These are phyloP conservation scores for Hagleromyces aurorensis DNA, from an alignment of 805 yeast species.

Conservation along the genomic window DNA sequence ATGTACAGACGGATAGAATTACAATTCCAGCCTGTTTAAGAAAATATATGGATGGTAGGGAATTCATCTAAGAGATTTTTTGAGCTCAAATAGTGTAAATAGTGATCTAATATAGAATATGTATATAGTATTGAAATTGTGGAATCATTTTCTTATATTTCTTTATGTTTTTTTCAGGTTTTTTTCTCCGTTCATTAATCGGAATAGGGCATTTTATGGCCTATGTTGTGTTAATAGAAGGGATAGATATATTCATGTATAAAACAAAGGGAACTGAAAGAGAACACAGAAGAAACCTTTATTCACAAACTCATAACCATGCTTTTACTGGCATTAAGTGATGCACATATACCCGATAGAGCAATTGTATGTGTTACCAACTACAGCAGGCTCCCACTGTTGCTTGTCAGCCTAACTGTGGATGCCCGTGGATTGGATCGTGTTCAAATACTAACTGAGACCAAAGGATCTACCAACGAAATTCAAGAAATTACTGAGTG, in stretches of 20 bases:
- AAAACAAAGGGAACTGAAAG: too few relatives aligned
- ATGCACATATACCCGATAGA: slow-evolving; percentile 82
- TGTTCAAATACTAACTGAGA: background rate
- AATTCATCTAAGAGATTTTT: slow-evolving; percentile 14
- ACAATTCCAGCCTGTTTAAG: slow-evolving; percentile 60
- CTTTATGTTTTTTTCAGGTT: too few relatives aligned
- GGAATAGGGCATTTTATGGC: background rate
- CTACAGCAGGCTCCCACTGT: background rate
- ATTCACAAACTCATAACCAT: slow-evolving; percentile 34
- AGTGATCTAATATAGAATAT: background rate
- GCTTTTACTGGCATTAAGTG: slow-evolving; percentile 80
- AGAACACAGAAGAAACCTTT: too few relatives aligned
- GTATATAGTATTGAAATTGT: background rate
- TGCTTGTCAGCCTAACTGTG: too few relatives aligned
- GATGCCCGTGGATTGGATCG: too few relatives aligned
- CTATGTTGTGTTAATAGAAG: background rate
- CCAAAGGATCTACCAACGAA: slow-evolving; percentile 39
- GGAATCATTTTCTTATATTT: too few relatives aligned
- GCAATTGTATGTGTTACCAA: slow-evolving; percentile 44
- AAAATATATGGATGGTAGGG: slow-evolving; percentile 63
- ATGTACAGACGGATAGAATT: slow-evolving; percentile 45
- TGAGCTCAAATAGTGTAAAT: slow-evolving; percentile 2
- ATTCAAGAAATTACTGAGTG: slow-evolving; percentile 59
- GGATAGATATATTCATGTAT: background rate
- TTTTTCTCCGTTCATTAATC: too few relatives aligned